These are phyloP conservation scores for Ascodesmis nigricans DNA, from an alignment of 495 filamentous ascomycete species.

Conservation along the genomic window DNA sequence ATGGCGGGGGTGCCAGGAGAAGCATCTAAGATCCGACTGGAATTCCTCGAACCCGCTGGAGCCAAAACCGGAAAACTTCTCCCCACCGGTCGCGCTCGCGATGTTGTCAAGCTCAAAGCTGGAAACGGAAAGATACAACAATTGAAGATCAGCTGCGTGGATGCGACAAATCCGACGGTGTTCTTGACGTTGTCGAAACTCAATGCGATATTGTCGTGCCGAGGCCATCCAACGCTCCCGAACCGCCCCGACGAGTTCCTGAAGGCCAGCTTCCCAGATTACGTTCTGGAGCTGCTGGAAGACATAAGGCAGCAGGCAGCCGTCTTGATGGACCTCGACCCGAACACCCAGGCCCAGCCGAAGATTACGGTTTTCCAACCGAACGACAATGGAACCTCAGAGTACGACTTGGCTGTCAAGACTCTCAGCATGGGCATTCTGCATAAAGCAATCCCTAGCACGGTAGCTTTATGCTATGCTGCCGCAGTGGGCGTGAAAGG, in stretches of 20 bases:
- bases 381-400: conserved; percentile 8
- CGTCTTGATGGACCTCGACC: conserved; percentile 38
- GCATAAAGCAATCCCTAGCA: conserved; percentile 42
- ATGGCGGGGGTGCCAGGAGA: conserved; percentile 48
- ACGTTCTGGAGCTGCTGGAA: conserved; percentile 33
- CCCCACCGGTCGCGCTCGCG: conserved; percentile 37
- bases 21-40: conserved; percentile 33
- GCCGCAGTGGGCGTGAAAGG: conserved; percentile 32
- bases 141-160: conserved; percentile 38
- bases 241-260: conserved; percentile 3
- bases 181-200: conserved; percentile 37
- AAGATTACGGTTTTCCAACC: conserved; percentile 35
- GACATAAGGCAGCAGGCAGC: conserved; percentile 38
- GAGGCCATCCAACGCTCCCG: conserved; percentile 29
- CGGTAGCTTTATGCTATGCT: conserved; percentile 37
- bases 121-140: conserved; percentile 24
- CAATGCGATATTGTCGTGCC: conserved; percentile 30
- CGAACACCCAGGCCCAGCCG: conserved; percentile 25
- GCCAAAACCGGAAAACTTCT: conserved; percentile 42
- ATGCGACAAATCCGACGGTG: conserved; percentile 45
- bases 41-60: conserved; percentile 44
- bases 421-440: conserved; percentile 34
- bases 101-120: conserved; percentile 25
- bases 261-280: neutral
- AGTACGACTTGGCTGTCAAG: conserved; percentile 28